Evolutionary conservation across 1,284 basidiomycete genomes (phyloP).

Genomic region (Boletus sp.): DNA sequence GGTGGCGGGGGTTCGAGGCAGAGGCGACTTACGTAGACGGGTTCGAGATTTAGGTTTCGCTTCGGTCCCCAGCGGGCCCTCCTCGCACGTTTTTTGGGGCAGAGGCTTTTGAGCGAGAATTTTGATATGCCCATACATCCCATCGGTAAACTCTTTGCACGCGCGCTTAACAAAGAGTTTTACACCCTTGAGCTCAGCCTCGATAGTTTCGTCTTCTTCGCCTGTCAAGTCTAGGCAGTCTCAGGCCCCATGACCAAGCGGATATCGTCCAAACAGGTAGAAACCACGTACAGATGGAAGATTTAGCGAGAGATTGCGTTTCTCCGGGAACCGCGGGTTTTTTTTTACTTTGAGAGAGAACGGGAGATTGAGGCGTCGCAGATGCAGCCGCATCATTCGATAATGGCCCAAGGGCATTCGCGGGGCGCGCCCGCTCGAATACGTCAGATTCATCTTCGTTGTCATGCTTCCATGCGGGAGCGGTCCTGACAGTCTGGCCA

Average conservation of each 20-base stretch:
- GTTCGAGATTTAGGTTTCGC: constrained; percentile 19
- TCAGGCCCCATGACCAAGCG: constrained; percentile 5
- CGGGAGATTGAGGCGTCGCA: constrained; percentile 1
- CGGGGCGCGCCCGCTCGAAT: constrained; percentile 8
- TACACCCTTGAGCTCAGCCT: constrained; percentile 52
- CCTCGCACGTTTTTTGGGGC: background rate
- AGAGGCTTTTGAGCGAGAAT: constrained; percentile 41
- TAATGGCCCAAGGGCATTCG: constrained; percentile 14
- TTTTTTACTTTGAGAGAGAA: constrained; percentile 1
- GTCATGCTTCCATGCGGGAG: constrained; percentile 27
- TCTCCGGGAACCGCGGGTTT: background rate
- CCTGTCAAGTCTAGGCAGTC: constrained; percentile 41
- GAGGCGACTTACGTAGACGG: constrained; percentile 32
- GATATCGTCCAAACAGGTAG: background rate
- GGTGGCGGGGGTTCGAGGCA: constrained; percentile 19
- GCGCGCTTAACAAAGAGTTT: constrained; percentile 62
- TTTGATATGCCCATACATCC: constrained; percentile 58
- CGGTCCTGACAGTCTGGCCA: constrained; percentile 11
- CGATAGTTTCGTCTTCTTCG: constrained; percentile 57
- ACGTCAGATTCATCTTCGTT: constrained; percentile 8
- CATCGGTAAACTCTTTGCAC: constrained; percentile 51
- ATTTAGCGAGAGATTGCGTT: constrained; percentile 9
- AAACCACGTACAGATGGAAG: constrained; percentile 16
- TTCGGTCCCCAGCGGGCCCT: constrained; percentile 3
- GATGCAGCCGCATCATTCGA: constrained; percentile 16